Evolutionary conservation across 257 asterid genomes (phyloP).

Genomic region (Ocimum tenuiflorum): DNA sequence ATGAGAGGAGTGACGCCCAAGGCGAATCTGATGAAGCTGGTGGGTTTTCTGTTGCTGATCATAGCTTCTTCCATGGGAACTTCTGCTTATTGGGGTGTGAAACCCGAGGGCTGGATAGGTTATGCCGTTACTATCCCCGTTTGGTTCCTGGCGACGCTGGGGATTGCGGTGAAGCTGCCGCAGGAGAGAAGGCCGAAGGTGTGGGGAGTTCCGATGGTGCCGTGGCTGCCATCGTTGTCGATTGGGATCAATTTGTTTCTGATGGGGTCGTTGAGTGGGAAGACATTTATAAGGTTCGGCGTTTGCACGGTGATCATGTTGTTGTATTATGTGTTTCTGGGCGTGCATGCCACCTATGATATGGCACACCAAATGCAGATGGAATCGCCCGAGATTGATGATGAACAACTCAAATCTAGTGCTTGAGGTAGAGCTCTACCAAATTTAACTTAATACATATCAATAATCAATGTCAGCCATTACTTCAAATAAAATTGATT

Average conservation of each 20-base stretch:
- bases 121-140: constrained; percentile 37
- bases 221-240: constrained; percentile 58
- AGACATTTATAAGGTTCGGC: constrained; percentile 40
- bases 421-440: too few species aligned
- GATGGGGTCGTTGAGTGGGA: constrained; percentile 52
- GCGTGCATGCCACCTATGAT: constrained; percentile 57
- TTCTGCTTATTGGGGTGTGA: constrained; percentile 49
- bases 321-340: constrained; percentile 40
- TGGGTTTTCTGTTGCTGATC: constrained; percentile 27
- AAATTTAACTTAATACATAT: too few species aligned
- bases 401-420: neutral
- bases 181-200: constrained; percentile 38
- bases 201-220: constrained; percentile 64
- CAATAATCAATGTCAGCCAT: too few species aligned
- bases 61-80: constrained; percentile 47
- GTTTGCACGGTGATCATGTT: constrained; percentile 42
- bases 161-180: constrained; percentile 38
- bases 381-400: constrained; percentile 20
- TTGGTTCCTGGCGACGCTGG: constrained; percentile 44
- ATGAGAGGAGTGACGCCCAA: constrained; percentile 30
- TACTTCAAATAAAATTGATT: too few species aligned
- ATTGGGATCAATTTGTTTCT: constrained; percentile 53
- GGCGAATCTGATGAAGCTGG: constrained; percentile 27
- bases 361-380: constrained; percentile 36
- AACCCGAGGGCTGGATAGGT: constrained; percentile 42